Evolutionary conservation across 108 stramenopile genomes (phyloP).

Genomic region (Pseudonitzschia delicatissima): DNA sequence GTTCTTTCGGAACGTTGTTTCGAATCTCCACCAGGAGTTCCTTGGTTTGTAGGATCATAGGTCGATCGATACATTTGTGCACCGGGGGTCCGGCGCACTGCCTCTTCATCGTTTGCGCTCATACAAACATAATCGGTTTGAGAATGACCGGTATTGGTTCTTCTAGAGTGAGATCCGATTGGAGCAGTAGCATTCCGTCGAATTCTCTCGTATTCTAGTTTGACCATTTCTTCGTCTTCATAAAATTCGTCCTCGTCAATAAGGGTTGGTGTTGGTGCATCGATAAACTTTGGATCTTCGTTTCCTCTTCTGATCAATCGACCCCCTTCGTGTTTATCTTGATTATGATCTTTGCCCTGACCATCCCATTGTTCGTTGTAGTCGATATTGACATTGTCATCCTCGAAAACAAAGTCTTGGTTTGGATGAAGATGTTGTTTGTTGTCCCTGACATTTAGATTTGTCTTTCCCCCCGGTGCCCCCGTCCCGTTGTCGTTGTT

Average conservation of each 20-base stretch:
- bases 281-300: constrained; percentile 24
- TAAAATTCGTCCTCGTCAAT: constrained; percentile 43
- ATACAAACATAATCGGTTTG: neutral
- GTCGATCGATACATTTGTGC: constrained; percentile 39
- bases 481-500: neutral
- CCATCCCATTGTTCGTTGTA: constrained; percentile 1
- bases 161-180: constrained; percentile 13
- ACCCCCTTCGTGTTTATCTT: neutral
- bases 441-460: neutral
- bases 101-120: constrained; percentile 15
- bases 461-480: neutral
- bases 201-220: constrained; percentile 20
- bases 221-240: constrained; percentile 29
- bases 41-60: constrained; percentile 3
- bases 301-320: constrained; percentile 7
- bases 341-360: constrained; percentile 3
- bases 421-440: neutral
- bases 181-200: constrained; percentile 15
- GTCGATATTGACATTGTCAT: neutral
- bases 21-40: neutral
- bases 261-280: constrained; percentile 48
- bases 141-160: neutral
- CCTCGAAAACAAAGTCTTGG: neutral
- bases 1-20: neutral
- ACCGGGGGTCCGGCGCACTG: constrained; percentile 39